Evolutionary conservation across 176 grass and related monocot genomes (phyloP).

Genomic region (Otatea glauca): DNA sequence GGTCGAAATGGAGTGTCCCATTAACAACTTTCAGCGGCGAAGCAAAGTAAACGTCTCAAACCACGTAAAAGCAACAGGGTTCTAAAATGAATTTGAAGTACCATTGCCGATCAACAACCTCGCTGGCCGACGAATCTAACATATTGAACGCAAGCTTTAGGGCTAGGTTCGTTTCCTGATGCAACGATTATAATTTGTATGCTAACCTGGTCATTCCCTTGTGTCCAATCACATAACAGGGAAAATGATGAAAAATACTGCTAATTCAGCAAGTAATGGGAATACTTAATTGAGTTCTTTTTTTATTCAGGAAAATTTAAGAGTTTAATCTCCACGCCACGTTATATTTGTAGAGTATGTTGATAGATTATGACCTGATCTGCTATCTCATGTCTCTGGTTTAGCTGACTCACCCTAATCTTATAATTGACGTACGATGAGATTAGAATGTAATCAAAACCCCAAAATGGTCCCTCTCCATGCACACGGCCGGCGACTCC

Average conservation of each 20-base stretch:
- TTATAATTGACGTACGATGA: neutral
- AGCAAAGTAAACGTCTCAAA: constrained; percentile 41
- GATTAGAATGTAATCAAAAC: neutral
- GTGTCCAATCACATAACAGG: neutral
- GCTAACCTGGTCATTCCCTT: neutral
- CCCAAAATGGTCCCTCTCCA: neutral
- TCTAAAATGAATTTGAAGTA: constrained; percentile 26
- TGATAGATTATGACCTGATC: neutral
- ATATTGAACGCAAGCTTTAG: neutral
- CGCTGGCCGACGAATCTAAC: constrained; percentile 2
- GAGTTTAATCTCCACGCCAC: neutral
- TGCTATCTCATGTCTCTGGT: neutral
- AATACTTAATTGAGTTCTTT: neutral
- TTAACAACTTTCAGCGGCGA: constrained; percentile 30
- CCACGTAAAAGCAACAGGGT: neutral
- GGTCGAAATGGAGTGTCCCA: constrained; percentile 9
- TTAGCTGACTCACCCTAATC: neutral
- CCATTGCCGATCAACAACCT: constrained; percentile 39
- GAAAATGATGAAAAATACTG: too few relatives aligned
- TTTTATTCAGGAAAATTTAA: neutral
- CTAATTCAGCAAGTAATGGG: neutral
- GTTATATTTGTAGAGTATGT: neutral
- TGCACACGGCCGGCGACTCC: constrained; percentile 18
- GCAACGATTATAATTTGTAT: neutral
- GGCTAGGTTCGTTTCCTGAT: neutral